Evolutionary conservation across 1,284 basidiomycete species (phyloP).

Genomic region (Butyriboletus appendiculatus): DNA sequence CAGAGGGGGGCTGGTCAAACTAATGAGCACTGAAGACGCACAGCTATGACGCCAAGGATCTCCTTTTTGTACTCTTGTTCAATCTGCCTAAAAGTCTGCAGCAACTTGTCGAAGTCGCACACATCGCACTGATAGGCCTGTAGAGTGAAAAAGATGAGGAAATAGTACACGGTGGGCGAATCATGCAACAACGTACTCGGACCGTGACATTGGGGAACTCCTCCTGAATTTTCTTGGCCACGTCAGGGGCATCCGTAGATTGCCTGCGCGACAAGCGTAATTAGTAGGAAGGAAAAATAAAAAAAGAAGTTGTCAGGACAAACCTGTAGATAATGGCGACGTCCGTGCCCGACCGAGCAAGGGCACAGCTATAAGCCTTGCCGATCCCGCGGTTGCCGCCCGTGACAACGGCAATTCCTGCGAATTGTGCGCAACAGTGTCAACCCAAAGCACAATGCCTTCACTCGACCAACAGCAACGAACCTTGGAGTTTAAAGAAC

Average conservation of each 20-base stretch:
- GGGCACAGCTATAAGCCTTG: constrained; percentile 42
- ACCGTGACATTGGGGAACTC: constrained; percentile 27
- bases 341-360: constrained; percentile 42
- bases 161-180: too few relatives aligned
- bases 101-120: constrained; percentile 36
- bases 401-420: constrained; percentile 36
- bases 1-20: background rate
- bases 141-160: background rate
- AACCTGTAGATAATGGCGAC: constrained; percentile 49
- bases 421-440: background rate
- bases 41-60: constrained; percentile 25
- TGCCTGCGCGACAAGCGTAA: constrained; percentile 7
- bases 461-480: background rate
- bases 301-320: background rate
- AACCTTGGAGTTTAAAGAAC: constrained; percentile 13
- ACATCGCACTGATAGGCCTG: constrained; percentile 49
- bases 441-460: background rate
- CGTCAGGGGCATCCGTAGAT: constrained; percentile 41
- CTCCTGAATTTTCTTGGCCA: constrained; percentile 34
- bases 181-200: constrained; percentile 23
- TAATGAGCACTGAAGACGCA: background rate
- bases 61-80: background rate
- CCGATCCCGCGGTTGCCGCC: constrained; percentile 52
- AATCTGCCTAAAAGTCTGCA: constrained; percentile 39
- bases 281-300: background rate